Evolutionary conservation across 805 yeast genomes (phyloP).

Genomic region (Cyberlindnera samutprakarnensis): DNA sequence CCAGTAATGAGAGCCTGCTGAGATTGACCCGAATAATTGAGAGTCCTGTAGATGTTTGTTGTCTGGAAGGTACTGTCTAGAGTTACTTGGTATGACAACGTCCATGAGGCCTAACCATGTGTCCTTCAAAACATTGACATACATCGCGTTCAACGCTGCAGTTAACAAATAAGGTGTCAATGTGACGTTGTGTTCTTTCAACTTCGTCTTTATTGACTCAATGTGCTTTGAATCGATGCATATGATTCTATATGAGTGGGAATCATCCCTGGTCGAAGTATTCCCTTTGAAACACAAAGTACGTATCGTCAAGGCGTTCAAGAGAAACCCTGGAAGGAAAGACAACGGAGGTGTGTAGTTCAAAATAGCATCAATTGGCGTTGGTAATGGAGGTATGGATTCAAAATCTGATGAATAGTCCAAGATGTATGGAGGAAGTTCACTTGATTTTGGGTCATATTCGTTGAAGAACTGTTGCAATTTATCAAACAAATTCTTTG

Average conservation of each 20-base stretch:
- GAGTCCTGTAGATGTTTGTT: conserved; percentile 4
- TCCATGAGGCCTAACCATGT: conserved; percentile 8
- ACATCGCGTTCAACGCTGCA: conserved; percentile 14
- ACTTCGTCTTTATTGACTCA: background rate
- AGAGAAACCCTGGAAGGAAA: conserved; percentile 7
- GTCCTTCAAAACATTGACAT: conserved; percentile 1
- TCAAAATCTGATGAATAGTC: conserved; percentile 8
- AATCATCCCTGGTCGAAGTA: conserved; percentile 4
- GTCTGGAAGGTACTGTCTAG: conserved; percentile 11
- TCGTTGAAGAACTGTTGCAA: conserved; percentile 6
- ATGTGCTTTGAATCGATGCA: conserved; percentile 5
- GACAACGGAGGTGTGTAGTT: conserved; percentile 11
- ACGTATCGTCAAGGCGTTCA: conserved; percentile 4
- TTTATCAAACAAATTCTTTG: conserved; percentile 10
- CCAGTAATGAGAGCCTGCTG: conserved; percentile 14
- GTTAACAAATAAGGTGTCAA: conserved; percentile 15
- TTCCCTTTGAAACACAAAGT: background rate
- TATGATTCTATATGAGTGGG: conserved; percentile 7
- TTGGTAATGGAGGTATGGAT: conserved; percentile 10
- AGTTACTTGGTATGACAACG: conserved; percentile 14
- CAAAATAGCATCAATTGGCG: conserved; percentile 10
- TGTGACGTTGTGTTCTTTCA: conserved; percentile 6
- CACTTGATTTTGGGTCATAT: background rate
- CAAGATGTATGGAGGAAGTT: conserved; percentile 3
- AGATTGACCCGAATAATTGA: conserved; percentile 15